Evolutionary conservation across 2,329 filamentous ascomycete species (phyloP), one percentile per base, ranked within the genome.

Genomic region (Trichoderma asperellum): DNA sequence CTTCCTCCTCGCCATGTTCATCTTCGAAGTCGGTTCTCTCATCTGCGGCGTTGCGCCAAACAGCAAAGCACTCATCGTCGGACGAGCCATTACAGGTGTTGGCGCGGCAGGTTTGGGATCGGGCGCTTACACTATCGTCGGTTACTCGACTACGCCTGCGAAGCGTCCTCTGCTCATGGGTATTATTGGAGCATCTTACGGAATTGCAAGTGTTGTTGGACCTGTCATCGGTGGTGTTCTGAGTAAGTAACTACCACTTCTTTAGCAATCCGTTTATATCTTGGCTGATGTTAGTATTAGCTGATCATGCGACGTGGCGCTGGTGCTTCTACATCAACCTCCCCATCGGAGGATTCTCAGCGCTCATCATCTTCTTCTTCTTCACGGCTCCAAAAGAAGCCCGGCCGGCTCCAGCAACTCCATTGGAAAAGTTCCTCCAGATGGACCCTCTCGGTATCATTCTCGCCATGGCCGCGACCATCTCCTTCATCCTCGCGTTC

Each of bases 11-110:
- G 74, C 77, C 2, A 77, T 88, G 18, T 68, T 78, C 58, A 75
- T 85, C 40, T 85, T 88, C 62, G 85, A 86, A 72, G 60, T 85
- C 0, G 85, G 86, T 16, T 82, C 79, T 5, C 73, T 86, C 5
- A 77, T 88, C 37, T 87, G 85, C 65, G 73, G 68, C 5, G 72
- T 71, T 0, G 70, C 73, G 1, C 78, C 78, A 53, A 78, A 79
- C 68, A 81, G 80, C 55, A 77, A 76, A 24, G 74, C 81, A 21
- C 79, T 83, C 7, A 81, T 84, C 55, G 79, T 82, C 74, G 84
- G 83, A 69, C 81, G 83, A 61, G 83, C 83, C 53, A 81, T 84
- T 21, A 78, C 81, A 12, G 79, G 78, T 47, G 76, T 83, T 35
- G 76, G 78, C 4, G 80, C 81, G 2, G 80, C 85, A 8, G 85